Evolutionary conservation across 192 early-diverging fungal species (phyloP), one percentile per base, ranked within the genome.

Genomic region (Entomortierella chlamydospora): DNA sequence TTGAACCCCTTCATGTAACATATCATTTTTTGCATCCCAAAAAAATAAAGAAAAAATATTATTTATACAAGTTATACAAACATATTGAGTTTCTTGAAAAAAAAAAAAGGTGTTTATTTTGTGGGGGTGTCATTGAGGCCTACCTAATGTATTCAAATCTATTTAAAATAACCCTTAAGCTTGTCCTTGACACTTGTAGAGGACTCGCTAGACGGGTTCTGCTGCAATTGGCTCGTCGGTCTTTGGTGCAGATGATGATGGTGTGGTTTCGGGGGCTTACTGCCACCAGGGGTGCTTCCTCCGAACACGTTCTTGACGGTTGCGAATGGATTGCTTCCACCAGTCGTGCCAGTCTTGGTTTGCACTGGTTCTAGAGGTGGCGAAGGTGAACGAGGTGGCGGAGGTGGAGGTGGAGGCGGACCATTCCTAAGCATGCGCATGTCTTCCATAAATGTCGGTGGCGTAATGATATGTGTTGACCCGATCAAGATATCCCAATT

Each of bases 401-500:
- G 71, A 30, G 76, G 76, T 26, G 81, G 62, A n/a, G 71, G 61
- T 49, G 69, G 64, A 15, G 80, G 71, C 23, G 81, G 68, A 6
- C 67, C 71, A 41, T 57, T 61, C 29, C 69, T 57, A n/a, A 95
- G 69, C 31, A 84, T 45, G n/a, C 91, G 90, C 57, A 95, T 73
- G 55, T 89, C 82, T 20, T 91, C 85, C 49, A 95, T 83, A 72
- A 94, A 94, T 61, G 88, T 73, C 2, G 83, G 83, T n/a, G 94
- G 88, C 22, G 91, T 90, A 22, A 92, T 88, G 4, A 94, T 83
- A 57, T 93, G 88, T 3, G 91, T 95, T 4, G 93, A 92, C 15
- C 94, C 94, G 50, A 95, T 85, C 54, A 93, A 72, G 1, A 95
- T 86, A 61, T 95, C 94, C 49, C 91, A 83, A 60, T 87, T 83